Base-by-base conservation (phyloP, 1,284 basidiomycete genomes). In the Stygiomarasmius scandens region DNA sequence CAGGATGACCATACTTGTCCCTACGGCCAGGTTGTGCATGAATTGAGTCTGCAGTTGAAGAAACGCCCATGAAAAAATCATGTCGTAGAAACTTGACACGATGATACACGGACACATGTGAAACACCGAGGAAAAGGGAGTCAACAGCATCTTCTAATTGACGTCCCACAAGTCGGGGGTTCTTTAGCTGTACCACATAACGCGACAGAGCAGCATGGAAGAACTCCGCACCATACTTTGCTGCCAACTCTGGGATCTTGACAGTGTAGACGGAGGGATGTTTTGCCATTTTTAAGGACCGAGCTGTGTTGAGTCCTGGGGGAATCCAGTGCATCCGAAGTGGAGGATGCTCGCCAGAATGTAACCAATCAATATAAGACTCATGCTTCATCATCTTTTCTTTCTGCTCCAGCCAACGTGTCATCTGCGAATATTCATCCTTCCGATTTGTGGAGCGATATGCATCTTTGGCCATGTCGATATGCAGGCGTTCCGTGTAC, bases 131-230 rank as follows among this genome's bases (percentile, higher is more conserved):
- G 14, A 34, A 34, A 34, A 8, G 32, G 14, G 8, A 34, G 32
- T 34, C 32, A 34, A 34, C 14, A 8, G 8, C 32, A 34, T 34
- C 24, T 36, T 61, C 58, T 24, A 60, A 38, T 48, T 53, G 58
- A 0, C 47, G 52, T 0, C 19, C 25, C 0, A 56, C 45, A 3
- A 60, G 24, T 3, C 36, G 16, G 0, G 66, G 64, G 27, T 64
- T 23, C 6, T 58, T 57, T 27, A 58, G 52, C 5, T 52, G 43
- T 2, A 66, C 62, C 14, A 70, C 54, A 46, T 63, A 74, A 1
- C 62, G 61, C 0, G 66, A 62, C n/a, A 73, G 64, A 0, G 69
- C 71, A 22, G 67, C 64, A 10, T 52, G 58, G 44, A 75, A 69
- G 34, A 57, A 56, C 0, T 29, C 38, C 2, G 69, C 70, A 1